Evolutionary conservation across 345 rosid genomes (phyloP).

Genomic region (Bretschneidera sinensis): DNA sequence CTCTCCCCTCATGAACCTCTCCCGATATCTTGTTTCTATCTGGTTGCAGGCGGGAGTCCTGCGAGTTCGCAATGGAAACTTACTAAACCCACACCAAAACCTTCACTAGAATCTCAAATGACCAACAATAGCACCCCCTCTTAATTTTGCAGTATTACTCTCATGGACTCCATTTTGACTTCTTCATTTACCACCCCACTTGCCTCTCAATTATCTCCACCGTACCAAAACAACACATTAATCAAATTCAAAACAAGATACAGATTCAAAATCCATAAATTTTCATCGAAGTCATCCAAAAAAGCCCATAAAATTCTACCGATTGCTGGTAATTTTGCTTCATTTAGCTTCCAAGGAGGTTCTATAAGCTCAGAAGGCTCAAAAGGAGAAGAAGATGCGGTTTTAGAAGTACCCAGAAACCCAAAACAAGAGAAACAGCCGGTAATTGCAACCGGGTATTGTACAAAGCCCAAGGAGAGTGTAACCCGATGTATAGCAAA

Average conservation of each 20-base stretch:
- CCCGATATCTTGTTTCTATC: not conserved
- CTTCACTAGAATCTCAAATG: constrained; percentile 7
- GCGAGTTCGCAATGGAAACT: not conserved
- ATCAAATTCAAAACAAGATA: constrained; percentile 25
- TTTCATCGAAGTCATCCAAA: constrained; percentile 9
- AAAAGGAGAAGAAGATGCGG: constrained; percentile 7
- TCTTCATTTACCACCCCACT: constrained; percentile 29
- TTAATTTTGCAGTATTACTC: not conserved
- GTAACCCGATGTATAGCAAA: constrained; percentile 32
- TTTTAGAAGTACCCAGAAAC: constrained; percentile 15
- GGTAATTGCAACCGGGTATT: constrained; percentile 17
- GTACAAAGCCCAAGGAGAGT: constrained; percentile 19
- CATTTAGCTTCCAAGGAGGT: constrained; percentile 19
- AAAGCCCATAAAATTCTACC: constrained; percentile 16
- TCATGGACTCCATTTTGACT: constrained; percentile 46
- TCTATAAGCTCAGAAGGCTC: constrained; percentile 20
- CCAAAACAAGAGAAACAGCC: constrained; percentile 20
- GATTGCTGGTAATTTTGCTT: constrained; percentile 20
- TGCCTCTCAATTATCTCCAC: constrained; percentile 30
- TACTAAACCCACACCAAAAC: not conserved
- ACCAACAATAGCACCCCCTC: not conserved
- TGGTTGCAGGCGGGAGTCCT: not conserved
- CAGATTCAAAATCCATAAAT: constrained; percentile 21
- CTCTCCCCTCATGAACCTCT: not conserved
- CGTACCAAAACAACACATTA: constrained; percentile 16